A percentile compares a stretch with the other conserved stretches of the same genome.
phyloP scores from a whole-genome alignment of 176 grass and related monocot species.

The Oryza coarctata region DNA sequence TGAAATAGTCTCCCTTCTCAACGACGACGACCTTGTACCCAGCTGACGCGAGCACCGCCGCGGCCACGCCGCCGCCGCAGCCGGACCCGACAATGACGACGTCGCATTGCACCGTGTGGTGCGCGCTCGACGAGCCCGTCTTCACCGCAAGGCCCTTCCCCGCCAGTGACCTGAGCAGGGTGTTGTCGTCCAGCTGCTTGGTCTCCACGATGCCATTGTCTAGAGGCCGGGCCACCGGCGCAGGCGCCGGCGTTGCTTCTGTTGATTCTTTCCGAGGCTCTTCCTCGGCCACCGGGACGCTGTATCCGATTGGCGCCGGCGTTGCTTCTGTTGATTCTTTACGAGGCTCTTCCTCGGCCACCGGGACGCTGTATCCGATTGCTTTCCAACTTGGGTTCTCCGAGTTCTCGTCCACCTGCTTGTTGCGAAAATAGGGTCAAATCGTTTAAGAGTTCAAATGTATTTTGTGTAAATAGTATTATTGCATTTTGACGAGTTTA shows the following conservation, averaged over 20 bases:
- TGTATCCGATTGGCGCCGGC: background rate
- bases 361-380: constrained; percentile 55
- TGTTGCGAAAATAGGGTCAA: background rate
- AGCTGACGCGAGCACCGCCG: constrained; percentile 53
- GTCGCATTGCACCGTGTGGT: constrained; percentile 49
- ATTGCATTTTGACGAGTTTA: too few species aligned
- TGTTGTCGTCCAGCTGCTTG: constrained; percentile 19
- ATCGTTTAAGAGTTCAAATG: too few species aligned
- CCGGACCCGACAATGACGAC: constrained; percentile 69
- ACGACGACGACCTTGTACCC: constrained; percentile 69
- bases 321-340: background rate
- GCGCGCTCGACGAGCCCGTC: background rate
- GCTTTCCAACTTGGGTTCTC: constrained; percentile 71
- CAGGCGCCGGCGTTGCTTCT: background rate
- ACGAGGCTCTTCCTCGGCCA: constrained; percentile 10
- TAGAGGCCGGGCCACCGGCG: constrained; percentile 30
- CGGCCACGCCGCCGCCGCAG: constrained; percentile 62
- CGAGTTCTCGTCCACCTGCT: constrained; percentile 60
- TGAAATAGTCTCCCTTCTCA: constrained; percentile 69
- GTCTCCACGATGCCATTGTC: constrained; percentile 59
- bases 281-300: background rate
- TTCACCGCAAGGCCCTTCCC: constrained; percentile 42
- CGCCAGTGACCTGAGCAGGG: constrained; percentile 35
- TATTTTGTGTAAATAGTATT: too few species aligned
- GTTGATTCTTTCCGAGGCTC: constrained; percentile 22